Evolutionary conservation across 2,329 filamentous ascomycete species (phyloP).

Genomic region (Botrytis paeoniae): DNA sequence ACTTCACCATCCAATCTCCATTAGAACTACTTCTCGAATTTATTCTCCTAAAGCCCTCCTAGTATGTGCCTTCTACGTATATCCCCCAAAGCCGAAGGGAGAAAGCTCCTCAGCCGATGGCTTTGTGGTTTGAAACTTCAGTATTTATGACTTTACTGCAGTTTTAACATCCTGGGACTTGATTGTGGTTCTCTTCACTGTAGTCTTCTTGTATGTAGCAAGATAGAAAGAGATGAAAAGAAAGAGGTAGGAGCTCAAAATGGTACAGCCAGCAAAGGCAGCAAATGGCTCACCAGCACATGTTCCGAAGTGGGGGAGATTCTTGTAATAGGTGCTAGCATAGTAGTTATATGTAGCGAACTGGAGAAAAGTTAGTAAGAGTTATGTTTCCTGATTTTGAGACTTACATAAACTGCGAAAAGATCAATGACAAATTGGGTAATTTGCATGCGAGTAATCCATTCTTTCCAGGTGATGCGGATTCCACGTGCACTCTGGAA

Average conservation of each 20-base stretch:
- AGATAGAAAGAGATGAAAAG: conserved; percentile 99
- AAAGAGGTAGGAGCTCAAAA: conserved; percentile 89
- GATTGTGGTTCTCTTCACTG: conserved; percentile 68
- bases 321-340: conserved; percentile 81
- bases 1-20: neutral
- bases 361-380: conserved; percentile 65
- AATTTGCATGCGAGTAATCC: conserved; percentile 97
- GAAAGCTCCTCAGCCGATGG: conserved; percentile 28
- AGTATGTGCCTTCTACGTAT: neutral
- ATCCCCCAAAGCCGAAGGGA: conserved; percentile 35
- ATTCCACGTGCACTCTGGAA: conserved; percentile 97
- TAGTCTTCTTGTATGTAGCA: conserved; percentile 90
- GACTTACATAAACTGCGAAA: conserved; percentile 50
- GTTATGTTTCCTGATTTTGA: neutral
- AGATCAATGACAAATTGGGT: conserved; percentile 96
- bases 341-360: conserved; percentile 99
- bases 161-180: neutral
- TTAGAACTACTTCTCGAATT: neutral
- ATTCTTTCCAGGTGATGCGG: conserved; percentile 99
- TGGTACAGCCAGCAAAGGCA: conserved; percentile 85
- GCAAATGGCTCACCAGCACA: conserved; percentile 97
- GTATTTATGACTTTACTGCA: conserved; percentile 3
- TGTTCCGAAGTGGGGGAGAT: conserved; percentile 76
- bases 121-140: neutral
- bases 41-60: neutral